Base-by-base conservation (phyloP, 768 basidiomycete species). In the Lactarius pseudohatsudake region DNA sequence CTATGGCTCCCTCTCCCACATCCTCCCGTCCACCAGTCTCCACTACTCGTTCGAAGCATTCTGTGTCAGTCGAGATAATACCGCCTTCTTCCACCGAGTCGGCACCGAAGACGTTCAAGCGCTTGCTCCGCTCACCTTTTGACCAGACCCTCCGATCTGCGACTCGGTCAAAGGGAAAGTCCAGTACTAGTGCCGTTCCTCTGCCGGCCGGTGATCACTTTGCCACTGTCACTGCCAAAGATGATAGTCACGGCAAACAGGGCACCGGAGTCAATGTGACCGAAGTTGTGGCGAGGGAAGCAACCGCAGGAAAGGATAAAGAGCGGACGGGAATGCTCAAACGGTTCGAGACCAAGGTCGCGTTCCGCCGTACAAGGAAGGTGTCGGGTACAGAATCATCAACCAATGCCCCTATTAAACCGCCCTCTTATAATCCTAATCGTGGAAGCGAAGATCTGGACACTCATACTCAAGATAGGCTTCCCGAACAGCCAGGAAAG, bases 141-240 rank as follows among this genome's bases (percentile, higher is more conserved):
- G 88, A 88, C 72, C 86, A 89, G 69, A 86, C 84, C 71, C 69
- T 91, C 45, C 84, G 86, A 59, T 82, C 83, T 15, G 87, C 86
- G 60, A 86, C 87, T 13, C 81, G 86, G 61, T 84, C 86, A 41
- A 85, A 79, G 77, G 75, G 73, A 26, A 82, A 81, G 70, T 57
- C 75, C 9, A 71, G 79, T 1, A 71, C 75, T 59, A 72, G 75
- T 57, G 60, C 74, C 20, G 26, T n/a, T 36, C 28, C 65, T 30
- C 32, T 41, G 22, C 47, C 75, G 2, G 71, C 75, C 36, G 70
- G 72, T 43, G 81, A 81, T 65, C 79, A 83, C 38, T 78, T 80
- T 71, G 78, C 80, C 28, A 76, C 82, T 34, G 71, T 82, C 62
- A 79, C 79, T 15, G 67, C 74, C 50, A 76, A 61, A 61, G 56